Evolutionary conservation across 2,329 filamentous ascomycete genomes (phyloP), one percentile per base, ranked within the genome.

Genomic region (Colletotrichum sp.): DNA sequence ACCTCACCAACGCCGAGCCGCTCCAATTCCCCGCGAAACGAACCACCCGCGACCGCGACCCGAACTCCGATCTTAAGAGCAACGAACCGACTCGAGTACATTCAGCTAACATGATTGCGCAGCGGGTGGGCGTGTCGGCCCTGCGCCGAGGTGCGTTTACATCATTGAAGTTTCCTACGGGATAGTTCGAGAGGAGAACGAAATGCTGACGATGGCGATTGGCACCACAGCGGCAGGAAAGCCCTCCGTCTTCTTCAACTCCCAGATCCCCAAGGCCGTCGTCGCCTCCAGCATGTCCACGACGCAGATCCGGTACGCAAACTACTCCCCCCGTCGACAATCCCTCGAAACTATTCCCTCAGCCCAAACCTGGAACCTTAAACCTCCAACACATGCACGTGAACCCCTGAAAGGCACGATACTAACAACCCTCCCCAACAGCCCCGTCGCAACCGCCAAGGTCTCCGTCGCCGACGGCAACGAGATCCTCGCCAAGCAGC

Each of bases 401-500:
- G 39, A 43, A 18, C 36, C 32, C 32, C 32, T 7, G 32, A 34
- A 34, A 34, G 32, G 5, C 32, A 34, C 12, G 32, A 15, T 34
- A 4, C 32, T 34, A 34, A 34, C 32, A 32, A 32, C 12, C 32
- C 6, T 34, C 32, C 26, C 43, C 77, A 85, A 84, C 79, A 90
- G 90, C 79, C 81, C 83, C 81, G 87, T 90, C 81, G 87, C 91
- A 55, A 93, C 92, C 72, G 85, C 91, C 80, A 90, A 90, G 82
- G 80, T 94, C 81, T 87, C 90, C 77, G 84, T 86, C 69, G 80
- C 85, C 69, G 88, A 93, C 77, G 91, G 86, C 78, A 81, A 90
- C 78, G 83, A 90, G 79, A 92, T 98, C 86, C 95, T 98, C 83
- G 93, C 91, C 81, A 88, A 92, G 82, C 96, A 98, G 89, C 96